phyloP scores from a whole-genome alignment of 192 early-diverging fungal genomes.

The Pilobolus umbonatus region DNA sequence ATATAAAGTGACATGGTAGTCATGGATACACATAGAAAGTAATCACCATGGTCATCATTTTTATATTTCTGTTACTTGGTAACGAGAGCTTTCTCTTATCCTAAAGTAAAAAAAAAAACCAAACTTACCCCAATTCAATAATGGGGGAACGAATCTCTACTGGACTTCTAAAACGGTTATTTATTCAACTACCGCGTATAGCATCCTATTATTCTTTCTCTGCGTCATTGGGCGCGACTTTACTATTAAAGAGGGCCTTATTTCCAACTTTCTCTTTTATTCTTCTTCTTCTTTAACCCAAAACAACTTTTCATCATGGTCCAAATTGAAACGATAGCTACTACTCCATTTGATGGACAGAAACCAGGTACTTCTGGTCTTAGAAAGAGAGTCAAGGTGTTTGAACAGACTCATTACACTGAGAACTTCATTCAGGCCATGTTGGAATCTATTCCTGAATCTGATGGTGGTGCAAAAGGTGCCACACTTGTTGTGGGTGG shows the following conservation, averaged over 20 bases:
- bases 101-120: background rate
- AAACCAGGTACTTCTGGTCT: conserved; percentile 97
- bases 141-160: too few species aligned
- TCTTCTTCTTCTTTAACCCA: conserved; percentile 17
- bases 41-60: background rate
- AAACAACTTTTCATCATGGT: conserved; percentile 18
- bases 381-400: conserved; percentile 92
- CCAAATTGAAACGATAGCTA: conserved; percentile 48
- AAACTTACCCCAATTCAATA: background rate
- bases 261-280: conserved; percentile 1
- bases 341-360: conserved; percentile 83
- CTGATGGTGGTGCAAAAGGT: conserved; percentile 61
- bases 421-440: conserved; percentile 96
- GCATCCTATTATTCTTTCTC: too few species aligned
- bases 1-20: too few species aligned
- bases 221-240: too few species aligned
- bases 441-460: conserved; percentile 71
- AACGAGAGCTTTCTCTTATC: background rate
- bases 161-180: too few species aligned
- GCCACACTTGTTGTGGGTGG: conserved; percentile 91
- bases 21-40: background rate
- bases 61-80: background rate
- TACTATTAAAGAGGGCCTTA: too few species aligned
- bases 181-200: too few species aligned
- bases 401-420: conserved; percentile 92